Base-by-base conservation (phyloP, 78 protist genomes). In the Dictyostelium intermedium region DNA sequence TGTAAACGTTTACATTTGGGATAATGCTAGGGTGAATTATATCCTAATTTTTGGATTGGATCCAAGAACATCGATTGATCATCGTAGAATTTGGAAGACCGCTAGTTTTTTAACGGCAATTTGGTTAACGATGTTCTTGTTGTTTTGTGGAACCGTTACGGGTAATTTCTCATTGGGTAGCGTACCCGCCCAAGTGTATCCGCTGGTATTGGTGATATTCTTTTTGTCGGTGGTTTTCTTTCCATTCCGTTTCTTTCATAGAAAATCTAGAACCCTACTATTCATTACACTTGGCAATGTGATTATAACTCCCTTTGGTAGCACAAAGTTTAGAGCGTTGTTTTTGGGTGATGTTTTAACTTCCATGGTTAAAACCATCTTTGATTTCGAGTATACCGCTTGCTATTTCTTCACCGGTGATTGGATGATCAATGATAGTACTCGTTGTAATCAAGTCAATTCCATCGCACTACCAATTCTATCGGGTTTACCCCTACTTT, bases 341-440 rank as follows among this genome's bases (percentile, higher is more conserved):
- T 84, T 50, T 25, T 30, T 91, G 2, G 95, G 95, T 78, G 95
- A 91, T 91, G 79, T 91, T 2, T 34, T 91, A 20, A 91, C 95
- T 20, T 91, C 95, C 1, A 83, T 91, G 95, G 95, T 91, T 45
- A 91, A 91, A 45, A 84, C 91, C 13, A 83, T 91, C 1, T 91
- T 84, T 35, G 95, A 91, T 78, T 84, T 82, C 82, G 95, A 91
- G 66, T 91, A 91, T 43, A 91, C 95, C 0, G 95, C 91, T 5
- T 91, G 95, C 45, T 91, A 84, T 78, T 83, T 45, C 61, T 37
- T 91, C 11, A 83, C 91, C 43, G 95, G 95, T 84, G 91, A 83
- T 83, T 91, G 95, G 95, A 18, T 35, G 41, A 79, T n/a, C 0
- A 91, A 91, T 63, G 50, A 72, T 84, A 87, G 91, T 25, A 77